These are phyloP conservation scores for Wolfiporia cocos DNA, from an alignment of 1,284 basidiomycete genomes.

Conservation along the genomic window DNA sequence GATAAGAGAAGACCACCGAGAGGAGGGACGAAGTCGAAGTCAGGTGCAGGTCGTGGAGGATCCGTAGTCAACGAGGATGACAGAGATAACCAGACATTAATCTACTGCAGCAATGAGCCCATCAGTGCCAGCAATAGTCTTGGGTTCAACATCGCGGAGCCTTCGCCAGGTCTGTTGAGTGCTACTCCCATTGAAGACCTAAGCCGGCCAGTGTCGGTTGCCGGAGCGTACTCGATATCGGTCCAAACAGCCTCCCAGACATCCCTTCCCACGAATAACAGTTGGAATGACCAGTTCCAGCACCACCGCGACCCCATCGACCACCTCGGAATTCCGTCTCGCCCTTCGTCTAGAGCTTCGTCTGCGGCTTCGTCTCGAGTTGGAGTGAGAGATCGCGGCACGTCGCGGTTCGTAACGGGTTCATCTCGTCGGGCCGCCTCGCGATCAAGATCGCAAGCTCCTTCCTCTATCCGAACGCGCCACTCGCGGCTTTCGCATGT, in stretches of 20 bases:
- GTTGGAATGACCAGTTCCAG: background rate
- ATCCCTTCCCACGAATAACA: background rate
- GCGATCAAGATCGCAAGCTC: conserved; percentile 12
- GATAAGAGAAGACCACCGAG: background rate
- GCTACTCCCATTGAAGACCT: background rate
- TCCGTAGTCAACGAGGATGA: background rate
- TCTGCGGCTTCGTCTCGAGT: conserved; percentile 4
- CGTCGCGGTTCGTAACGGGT: conserved; percentile 8
- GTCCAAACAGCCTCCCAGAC: conserved; percentile 13
- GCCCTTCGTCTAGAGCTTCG: conserved; percentile 11
- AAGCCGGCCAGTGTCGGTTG: conserved; percentile 3
- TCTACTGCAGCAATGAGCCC: conserved; percentile 6
- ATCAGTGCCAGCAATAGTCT: background rate
- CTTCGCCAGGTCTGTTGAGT: background rate
- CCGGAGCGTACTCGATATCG: conserved; percentile 8
- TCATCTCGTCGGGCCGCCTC: conserved; percentile 9
- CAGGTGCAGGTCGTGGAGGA: background rate
- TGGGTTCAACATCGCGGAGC: background rate
- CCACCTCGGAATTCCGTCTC: conserved; percentile 9
- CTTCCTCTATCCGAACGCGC: conserved; percentile 1
- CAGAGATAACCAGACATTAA: background rate
- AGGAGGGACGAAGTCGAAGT: background rate
- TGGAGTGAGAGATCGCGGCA: conserved; percentile 12
- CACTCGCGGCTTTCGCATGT: conserved; percentile 1
- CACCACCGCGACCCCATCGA: background rate